A percentile compares a stretch with the other conserved stretches of the same genome.
These are phyloP conservation scores for Bisporella sp. DNA, from an alignment of 2,329 filamentous ascomycete genomes.

Conservation along the genomic window DNA sequence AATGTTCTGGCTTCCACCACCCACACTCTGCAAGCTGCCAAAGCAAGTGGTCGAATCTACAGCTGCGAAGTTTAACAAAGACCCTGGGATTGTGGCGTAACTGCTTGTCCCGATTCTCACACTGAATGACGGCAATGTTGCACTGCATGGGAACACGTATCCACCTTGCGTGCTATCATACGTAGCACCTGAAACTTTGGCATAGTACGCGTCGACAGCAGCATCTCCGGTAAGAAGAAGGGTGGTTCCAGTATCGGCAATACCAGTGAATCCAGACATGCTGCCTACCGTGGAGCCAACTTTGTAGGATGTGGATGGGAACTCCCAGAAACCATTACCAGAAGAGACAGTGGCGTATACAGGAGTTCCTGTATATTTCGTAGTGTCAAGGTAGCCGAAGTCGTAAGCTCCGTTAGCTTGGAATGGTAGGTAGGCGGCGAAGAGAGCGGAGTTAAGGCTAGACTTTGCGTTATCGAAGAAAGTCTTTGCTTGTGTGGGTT, in stretches of 20 bases:
- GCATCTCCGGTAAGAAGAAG: conserved; percentile 30
- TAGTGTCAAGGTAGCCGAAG: conserved; percentile 46
- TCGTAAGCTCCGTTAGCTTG: conserved; percentile 42
- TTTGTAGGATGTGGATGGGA: conserved; percentile 41
- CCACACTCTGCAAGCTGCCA: conserved; percentile 29
- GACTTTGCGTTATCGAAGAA: conserved; percentile 27
- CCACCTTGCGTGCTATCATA: conserved; percentile 25
- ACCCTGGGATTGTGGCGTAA: conserved; percentile 28
- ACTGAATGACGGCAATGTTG: conserved; percentile 28
- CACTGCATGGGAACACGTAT: conserved; percentile 30
- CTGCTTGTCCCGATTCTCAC: conserved; percentile 25
- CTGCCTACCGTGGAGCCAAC: conserved; percentile 40
- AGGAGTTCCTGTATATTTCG: conserved; percentile 45
- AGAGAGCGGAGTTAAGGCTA: conserved; percentile 35
- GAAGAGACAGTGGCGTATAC: conserved; percentile 40
- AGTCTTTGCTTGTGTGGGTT: conserved; percentile 19
- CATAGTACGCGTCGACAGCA: conserved; percentile 31
- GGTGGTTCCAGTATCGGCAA: conserved; percentile 35
- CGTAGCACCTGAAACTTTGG: conserved; percentile 24
- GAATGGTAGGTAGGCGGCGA: conserved; percentile 46
- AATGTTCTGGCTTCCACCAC: conserved; percentile 21
- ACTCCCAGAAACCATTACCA: conserved; percentile 47
- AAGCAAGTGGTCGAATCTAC: conserved; percentile 24
- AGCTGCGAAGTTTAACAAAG: conserved; percentile 29
- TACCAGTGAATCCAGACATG: conserved; percentile 25